Conservation (phyloP, 306 rosid species). For the Cucumis melo region DNA sequence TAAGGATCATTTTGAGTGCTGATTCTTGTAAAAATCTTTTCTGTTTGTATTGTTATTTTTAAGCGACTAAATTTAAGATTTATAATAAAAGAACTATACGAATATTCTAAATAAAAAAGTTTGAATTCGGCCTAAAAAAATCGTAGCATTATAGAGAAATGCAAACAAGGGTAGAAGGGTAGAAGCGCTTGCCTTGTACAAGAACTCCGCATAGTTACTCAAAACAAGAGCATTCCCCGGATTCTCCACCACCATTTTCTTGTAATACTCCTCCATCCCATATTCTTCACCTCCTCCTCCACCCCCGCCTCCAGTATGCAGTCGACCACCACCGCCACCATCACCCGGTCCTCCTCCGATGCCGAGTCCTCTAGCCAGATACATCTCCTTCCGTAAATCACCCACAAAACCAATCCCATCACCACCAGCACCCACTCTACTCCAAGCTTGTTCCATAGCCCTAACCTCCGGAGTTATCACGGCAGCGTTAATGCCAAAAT, state of each 20-base stretch:
- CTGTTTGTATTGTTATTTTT: no score
- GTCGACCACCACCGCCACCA: slow-evolving; percentile 26
- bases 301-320: slow-evolving; percentile 10
- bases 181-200: slow-evolving; percentile 44
- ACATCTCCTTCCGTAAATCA: slow-evolving; percentile 19
- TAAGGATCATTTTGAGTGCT: no score
- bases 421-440: slow-evolving; percentile 10
- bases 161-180: background rate
- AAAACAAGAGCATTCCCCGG: slow-evolving; percentile 71
- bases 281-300: slow-evolving; percentile 34
- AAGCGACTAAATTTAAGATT: no score
- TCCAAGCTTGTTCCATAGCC: slow-evolving; percentile 22
- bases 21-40: no score
- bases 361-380: slow-evolving; percentile 46
- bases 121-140: no score
- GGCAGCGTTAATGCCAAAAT: slow-evolving; percentile 2
- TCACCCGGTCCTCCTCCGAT: slow-evolving; percentile 28
- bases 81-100: no score
- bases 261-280: slow-evolving; percentile 49
- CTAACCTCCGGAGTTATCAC: background rate
- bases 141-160: background rate
- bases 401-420: slow-evolving; percentile 7
- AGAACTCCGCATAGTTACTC: slow-evolving; percentile 65
- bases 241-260: slow-evolving; percentile 60
- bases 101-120: no score